Percentiles rank a stretch among this genome's conserved stretches.
Evolutionary conservation across 2,329 filamentous ascomycete genomes (phyloP).

Genomic region (Penicillium crustosum): DNA sequence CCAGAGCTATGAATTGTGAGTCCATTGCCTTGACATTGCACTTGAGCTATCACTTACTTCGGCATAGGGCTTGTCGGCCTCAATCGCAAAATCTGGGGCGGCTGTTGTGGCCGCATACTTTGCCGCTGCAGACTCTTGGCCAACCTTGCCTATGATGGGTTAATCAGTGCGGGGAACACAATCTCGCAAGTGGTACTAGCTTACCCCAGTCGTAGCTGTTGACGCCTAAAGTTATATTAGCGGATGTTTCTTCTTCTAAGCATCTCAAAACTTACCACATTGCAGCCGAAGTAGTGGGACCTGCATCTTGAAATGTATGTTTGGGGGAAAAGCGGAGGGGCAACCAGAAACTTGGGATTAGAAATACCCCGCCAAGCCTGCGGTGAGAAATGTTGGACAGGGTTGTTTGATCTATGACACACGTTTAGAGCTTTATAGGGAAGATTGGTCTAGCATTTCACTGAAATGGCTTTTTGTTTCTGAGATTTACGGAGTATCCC

Average conservation of each 20-base stretch:
- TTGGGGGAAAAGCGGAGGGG: conserved; percentile 14
- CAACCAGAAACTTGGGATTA: conserved; percentile 19
- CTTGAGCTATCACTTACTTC: conserved; percentile 58
- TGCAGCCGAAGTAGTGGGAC: conserved; percentile 78
- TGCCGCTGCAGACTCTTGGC: conserved; percentile 81
- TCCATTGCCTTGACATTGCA: neutral
- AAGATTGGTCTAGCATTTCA: neutral
- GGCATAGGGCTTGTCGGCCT: conserved; percentile 88
- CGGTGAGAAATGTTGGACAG: conserved; percentile 18
- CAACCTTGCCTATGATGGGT: conserved; percentile 69
- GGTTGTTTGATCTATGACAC: neutral
- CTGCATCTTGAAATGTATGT: conserved; percentile 54
- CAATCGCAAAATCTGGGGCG: conserved; percentile 69
- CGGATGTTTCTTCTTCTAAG: neutral
- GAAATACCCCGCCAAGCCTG: conserved; percentile 26
- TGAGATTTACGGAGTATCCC: neutral
- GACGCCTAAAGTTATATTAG: conserved; percentile 60
- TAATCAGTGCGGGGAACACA: conserved; percentile 29
- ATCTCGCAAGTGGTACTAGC: conserved; percentile 28
- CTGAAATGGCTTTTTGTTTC: neutral
- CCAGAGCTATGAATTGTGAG: conserved; percentile 68
- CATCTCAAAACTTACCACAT: conserved; percentile 50
- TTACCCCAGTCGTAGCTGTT: conserved; percentile 98
- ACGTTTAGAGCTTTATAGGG: neutral
- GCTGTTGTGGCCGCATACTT: conserved; percentile 85